phyloP scores from a whole-genome alignment of 805 yeast genomes.

The Teunomyces tritomae region DNA sequence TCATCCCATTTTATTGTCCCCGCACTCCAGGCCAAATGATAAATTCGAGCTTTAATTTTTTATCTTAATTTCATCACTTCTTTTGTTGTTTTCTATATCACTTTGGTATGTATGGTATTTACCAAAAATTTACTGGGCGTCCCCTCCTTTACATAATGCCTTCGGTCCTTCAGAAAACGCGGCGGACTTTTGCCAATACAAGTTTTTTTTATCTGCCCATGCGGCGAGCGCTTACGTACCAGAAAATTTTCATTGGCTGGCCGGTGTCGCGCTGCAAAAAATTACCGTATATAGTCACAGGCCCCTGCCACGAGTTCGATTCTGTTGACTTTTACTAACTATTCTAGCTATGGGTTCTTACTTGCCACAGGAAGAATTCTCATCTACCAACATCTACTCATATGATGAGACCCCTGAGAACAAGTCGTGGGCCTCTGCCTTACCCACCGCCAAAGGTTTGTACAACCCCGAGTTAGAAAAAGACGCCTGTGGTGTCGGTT shows the following conservation, averaged over 20 bases:
- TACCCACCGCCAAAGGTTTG: slow-evolving; percentile 84
- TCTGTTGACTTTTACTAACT: not conserved
- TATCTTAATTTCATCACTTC: not conserved
- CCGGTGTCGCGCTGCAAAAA: slow-evolving; percentile 3
- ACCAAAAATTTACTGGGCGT: too few species aligned
- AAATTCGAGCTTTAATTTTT: too few species aligned
- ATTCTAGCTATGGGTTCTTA: slow-evolving; percentile 28
- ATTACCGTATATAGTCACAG: not conserved
- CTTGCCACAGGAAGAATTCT: slow-evolving; percentile 38
- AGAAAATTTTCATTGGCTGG: slow-evolving; percentile 4
- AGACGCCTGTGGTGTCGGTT: slow-evolving; percentile 99
- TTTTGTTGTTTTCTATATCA: not conserved
- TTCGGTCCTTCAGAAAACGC: not conserved
- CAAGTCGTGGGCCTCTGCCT: slow-evolving; percentile 87
- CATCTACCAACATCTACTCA: slow-evolving; percentile 44
- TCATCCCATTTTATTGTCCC: not conserved
- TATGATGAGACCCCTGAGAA: slow-evolving; percentile 78
- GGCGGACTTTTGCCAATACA: not conserved
- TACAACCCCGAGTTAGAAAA: slow-evolving; percentile 92
- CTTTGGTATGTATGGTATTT: not conserved
- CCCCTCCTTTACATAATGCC: too few species aligned
- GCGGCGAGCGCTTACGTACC: slow-evolving; percentile 4
- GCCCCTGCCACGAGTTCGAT: not conserved
- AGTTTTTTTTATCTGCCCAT: not conserved
- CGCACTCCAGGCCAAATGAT: not conserved